Evolutionary conservation across 352 stramenopile species (phyloP).

Genomic region (Phytopythium boreale): DNA sequence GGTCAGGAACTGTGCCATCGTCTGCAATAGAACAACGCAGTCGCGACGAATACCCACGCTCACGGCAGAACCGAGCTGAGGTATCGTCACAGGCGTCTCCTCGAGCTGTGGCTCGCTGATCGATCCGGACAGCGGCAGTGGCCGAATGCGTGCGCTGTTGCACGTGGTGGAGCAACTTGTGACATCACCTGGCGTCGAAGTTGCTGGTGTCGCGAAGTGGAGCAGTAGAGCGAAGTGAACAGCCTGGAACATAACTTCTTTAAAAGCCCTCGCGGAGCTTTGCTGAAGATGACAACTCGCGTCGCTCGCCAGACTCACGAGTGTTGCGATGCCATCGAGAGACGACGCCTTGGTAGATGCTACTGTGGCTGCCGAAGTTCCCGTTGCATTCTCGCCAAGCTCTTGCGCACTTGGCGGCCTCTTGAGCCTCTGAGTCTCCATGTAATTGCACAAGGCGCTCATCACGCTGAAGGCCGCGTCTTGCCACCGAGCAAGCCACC

Average conservation of each 20-base stretch:
- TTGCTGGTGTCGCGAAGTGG: not conserved
- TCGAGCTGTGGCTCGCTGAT: not conserved
- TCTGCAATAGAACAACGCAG: not conserved
- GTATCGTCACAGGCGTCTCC: not conserved
- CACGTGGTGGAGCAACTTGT: not conserved
- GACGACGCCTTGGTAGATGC: slow-evolving; percentile 3
- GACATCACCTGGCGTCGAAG: not conserved
- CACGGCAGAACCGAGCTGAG: not conserved
- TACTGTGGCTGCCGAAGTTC: slow-evolving; percentile 10
- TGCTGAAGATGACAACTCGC: slow-evolving; percentile 23
- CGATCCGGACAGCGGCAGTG: not conserved
- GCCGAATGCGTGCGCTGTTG: not conserved
- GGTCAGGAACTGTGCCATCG: not conserved
- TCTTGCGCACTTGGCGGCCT: not conserved
- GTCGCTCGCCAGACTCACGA: slow-evolving; percentile 24
- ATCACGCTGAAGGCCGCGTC: slow-evolving; percentile 43
- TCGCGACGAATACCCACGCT: not conserved
- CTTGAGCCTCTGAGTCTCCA: not conserved
- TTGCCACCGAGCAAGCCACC: slow-evolving; percentile 70
- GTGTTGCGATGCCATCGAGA: slow-evolving; percentile 16
- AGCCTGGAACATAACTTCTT: not conserved
- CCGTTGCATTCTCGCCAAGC: too few relatives aligned
- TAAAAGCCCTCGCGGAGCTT: slow-evolving; percentile 4
- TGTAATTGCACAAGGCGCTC: slow-evolving; percentile 12
- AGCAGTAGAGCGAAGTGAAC: slow-evolving; percentile 4